Evolutionary conservation across 2,329 filamentous ascomycete genomes (phyloP), one percentile per base, ranked within the genome.

Genomic region (Fusarium haematococcum): DNA sequence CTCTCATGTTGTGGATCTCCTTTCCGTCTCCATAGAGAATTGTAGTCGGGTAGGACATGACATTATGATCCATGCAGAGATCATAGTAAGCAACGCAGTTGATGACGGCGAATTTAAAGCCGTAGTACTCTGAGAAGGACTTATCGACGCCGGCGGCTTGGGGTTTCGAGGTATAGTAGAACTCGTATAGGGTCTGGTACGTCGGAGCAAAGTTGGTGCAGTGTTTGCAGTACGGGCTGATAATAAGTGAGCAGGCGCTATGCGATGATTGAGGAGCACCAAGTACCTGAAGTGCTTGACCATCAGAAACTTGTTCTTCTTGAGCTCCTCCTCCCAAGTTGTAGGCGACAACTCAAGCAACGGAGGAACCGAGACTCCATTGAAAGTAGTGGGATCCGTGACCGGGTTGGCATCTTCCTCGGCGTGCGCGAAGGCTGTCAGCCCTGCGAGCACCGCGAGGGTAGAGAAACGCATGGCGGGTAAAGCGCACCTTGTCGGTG

Each of bases 101-200:
- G 74, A 99, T 85, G 67, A 89, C 91, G 33, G 89, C 96, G 80
- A 99, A 98, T 77, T 94, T 91, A 83, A 98, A 96, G 83, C 96
- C 91, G 84, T 98, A 98, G 82, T 91, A 97, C 64, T 92, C 88
- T 35, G 92, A 91, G 80, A 98, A 98, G 32, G 84, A 83, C 45
- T 88, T 84, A 84, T 90, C 77, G 84, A 88, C 84, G 85, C 89
- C 76, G 82, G 86, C 78, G 84, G 86, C 77, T 81, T 92, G 85
- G 18, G 93, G 92, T 78, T 95, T 92, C 41, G 94, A 97, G 41
- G 95, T 98, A 85, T 94, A 86, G 86, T 98, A 99, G 83, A 92
- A 98, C 85, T 99, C 97, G 87, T 98, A 98, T 16, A 96, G 84
- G 6, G 95, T 98, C 84, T 98, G 95, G 87, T 91, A 98, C 60